A percentile compares a stretch with the other conserved stretches of the same genome.
phyloP scores from a whole-genome alignment of 108 stramenopile species.

The Nitzschia sp. region DNA sequence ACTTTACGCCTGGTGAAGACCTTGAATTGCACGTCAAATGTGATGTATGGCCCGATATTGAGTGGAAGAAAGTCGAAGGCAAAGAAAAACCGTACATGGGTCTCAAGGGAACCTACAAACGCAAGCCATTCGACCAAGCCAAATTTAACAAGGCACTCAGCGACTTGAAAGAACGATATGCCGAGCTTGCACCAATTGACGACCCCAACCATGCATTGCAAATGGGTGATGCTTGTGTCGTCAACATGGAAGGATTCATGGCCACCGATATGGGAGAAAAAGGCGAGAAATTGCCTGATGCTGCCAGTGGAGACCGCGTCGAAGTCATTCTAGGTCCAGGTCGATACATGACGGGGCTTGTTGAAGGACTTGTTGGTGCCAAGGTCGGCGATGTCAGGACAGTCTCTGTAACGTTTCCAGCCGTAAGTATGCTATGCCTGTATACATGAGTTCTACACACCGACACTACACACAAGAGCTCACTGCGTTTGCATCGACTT shows the following conservation, averaged over 20 bases:
- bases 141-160: slow-evolving; percentile 74
- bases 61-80: slow-evolving; percentile 61
- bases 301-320: slow-evolving; percentile 83
- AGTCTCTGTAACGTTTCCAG: slow-evolving; percentile 77
- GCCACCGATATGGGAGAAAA: slow-evolving; percentile 63
- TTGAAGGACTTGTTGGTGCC: slow-evolving; percentile 83
- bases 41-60: slow-evolving; percentile 89
- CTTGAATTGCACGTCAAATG: slow-evolving; percentile 67
- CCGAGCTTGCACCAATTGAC: slow-evolving; percentile 53
- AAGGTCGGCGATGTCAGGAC: slow-evolving; percentile 71
- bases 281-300: slow-evolving; percentile 83
- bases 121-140: slow-evolving; percentile 82
- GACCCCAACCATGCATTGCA: slow-evolving; percentile 49
- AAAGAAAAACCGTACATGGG: slow-evolving; percentile 77
- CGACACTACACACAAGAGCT: too few relatives aligned
- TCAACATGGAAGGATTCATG: slow-evolving; percentile 89
- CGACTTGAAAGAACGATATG: slow-evolving; percentile 82
- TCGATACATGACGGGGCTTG: slow-evolving; percentile 87
- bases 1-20: slow-evolving; percentile 57
- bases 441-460: too few relatives aligned
- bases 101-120: slow-evolving; percentile 66
- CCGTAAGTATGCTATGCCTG: slow-evolving; percentile 58
- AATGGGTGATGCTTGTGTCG: slow-evolving; percentile 81
- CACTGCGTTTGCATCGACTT: too few relatives aligned
- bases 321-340: slow-evolving; percentile 81